Base-by-base conservation (phyloP, 2,329 filamentous ascomycete genomes). In the Aspergillus amoenus region DNA sequence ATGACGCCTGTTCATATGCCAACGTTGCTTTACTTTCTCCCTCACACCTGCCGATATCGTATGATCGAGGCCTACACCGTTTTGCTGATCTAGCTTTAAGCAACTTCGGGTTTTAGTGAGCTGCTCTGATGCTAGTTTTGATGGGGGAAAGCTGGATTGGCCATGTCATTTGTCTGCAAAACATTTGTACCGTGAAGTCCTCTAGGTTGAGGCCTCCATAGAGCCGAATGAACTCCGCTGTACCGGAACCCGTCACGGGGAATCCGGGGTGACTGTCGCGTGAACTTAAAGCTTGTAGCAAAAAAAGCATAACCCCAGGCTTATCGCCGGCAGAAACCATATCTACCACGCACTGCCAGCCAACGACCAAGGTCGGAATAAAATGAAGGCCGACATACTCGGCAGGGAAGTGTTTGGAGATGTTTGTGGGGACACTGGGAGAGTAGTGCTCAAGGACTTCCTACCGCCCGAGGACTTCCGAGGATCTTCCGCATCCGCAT, bases 401-500 rank as follows among this genome's bases (percentile, higher is more conserved):
- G 50, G 71, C 65, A 5, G 68, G 57, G 76, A 78, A 18, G 24
- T 21, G 21, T 24, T 32, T 47, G 27, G 37, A 18, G 32, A 32
- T 18, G 39, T 24, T 42, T 44, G 22, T 43, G 41, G 27, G 27
- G 27, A 11, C 27, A 30, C 27, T 30, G 55, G 48, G 48, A 34
- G 21, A 30, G 30, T 37, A 13, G 15, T 37, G 34, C 12, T 42
- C 21, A 24, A 39, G 41, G 11, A 24, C 13, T 55, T 55, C 55
- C 63, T 65, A 66, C 68, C 65, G 67, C 71, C 72, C 72, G 72
- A 73, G 67, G 68, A 64, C 67, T 71, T 71, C 73, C 73, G 74
- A 72, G 63, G 66, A 68, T 70, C 70, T 70, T 68, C 73, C 72
- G 73, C 64, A 66, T 70, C 73, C 71, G 73, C 65, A 67, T 68